Percentiles rank a stretch among this genome's conserved stretches.
Evolutionary conservation across 2,329 filamentous ascomycete genomes (phyloP).

Genomic region (Colletotrichum falcatum): DNA sequence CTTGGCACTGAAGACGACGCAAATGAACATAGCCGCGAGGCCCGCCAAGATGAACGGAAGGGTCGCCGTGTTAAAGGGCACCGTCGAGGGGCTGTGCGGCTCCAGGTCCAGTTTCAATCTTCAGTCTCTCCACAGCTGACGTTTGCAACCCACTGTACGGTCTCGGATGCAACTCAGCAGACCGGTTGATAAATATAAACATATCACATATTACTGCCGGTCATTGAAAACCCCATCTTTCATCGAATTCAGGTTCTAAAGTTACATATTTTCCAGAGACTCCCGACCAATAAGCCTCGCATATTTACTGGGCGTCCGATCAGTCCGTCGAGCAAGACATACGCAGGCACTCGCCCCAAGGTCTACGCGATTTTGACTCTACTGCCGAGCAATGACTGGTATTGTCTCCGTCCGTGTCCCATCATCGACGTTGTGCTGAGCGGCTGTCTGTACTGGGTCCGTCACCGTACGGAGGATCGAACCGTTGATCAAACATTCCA

Average conservation of each 20-base stretch:
- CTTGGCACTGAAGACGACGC: slow-evolving; percentile 25
- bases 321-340: not conserved
- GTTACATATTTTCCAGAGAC: not conserved
- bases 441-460: too few species aligned
- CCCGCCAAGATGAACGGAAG: slow-evolving; percentile 19
- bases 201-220: not conserved
- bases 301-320: not conserved
- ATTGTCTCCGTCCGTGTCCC: not conserved
- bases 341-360: not conserved
- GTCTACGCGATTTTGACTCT: not conserved
- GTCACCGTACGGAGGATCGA: not conserved
- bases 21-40: slow-evolving; percentile 1
- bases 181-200: not conserved
- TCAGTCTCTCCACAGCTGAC: slow-evolving; percentile 39
- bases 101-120: slow-evolving; percentile 36
- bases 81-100: slow-evolving; percentile 29
- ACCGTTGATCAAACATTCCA: not conserved
- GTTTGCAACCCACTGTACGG: slow-evolving; percentile 31
- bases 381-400: not conserved
- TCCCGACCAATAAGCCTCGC: not conserved
- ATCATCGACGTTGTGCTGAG: not conserved
- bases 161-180: not conserved
- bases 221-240: not conserved
- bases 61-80: slow-evolving; percentile 8
- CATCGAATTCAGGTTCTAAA: not conserved